phyloP scores from a whole-genome alignment of 192 early-diverging fungal genomes.

The Coemansia brasiliensis region DNA sequence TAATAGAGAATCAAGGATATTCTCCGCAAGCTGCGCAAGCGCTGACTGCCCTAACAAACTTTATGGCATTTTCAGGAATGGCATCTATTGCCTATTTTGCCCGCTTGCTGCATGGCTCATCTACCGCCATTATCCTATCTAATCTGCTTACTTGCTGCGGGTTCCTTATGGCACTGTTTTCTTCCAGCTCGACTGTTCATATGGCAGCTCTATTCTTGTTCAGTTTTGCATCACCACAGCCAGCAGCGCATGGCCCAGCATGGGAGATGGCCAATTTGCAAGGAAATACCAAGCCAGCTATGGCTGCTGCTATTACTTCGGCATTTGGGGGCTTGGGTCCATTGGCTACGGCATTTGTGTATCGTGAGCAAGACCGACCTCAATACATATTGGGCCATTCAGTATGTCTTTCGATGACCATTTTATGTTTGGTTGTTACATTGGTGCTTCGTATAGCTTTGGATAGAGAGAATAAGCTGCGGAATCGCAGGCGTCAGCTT shows the following conservation, averaged over 20 bases:
- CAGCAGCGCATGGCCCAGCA: slow-evolving; percentile 44
- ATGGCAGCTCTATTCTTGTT: slow-evolving; percentile 44
- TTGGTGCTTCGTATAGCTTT: slow-evolving; percentile 16
- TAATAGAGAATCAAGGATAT: slow-evolving; percentile 47
- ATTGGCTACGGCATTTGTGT: slow-evolving; percentile 48
- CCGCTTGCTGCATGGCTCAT: slow-evolving; percentile 14
- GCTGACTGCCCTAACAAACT: slow-evolving; percentile 42
- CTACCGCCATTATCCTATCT: slow-evolving; percentile 29
- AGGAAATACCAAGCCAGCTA: slow-evolving; percentile 48
- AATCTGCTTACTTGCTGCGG: slow-evolving; percentile 25
- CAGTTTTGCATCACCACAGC: slow-evolving; percentile 53
- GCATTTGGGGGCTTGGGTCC: slow-evolving; percentile 47
- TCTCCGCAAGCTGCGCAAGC: slow-evolving; percentile 32
- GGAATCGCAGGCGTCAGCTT: slow-evolving; percentile 19
- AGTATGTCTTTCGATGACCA: slow-evolving; percentile 40
- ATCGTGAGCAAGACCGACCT: slow-evolving; percentile 43
- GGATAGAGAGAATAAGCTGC: slow-evolving; percentile 26
- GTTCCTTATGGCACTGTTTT: slow-evolving; percentile 31
- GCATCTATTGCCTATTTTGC: slow-evolving; percentile 38
- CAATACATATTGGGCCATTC: slow-evolving; percentile 37
- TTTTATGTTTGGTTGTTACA: slow-evolving; percentile 18
- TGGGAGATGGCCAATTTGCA: slow-evolving; percentile 52
- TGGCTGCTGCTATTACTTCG: slow-evolving; percentile 39
- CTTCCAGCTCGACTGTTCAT: slow-evolving; percentile 7
- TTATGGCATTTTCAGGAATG: slow-evolving; percentile 47